A percentile compares a stretch with the other conserved stretches of the same genome.
These are phyloP conservation scores for Vigna trinervia DNA, from an alignment of 306 rosid species.

Conservation along the genomic window DNA sequence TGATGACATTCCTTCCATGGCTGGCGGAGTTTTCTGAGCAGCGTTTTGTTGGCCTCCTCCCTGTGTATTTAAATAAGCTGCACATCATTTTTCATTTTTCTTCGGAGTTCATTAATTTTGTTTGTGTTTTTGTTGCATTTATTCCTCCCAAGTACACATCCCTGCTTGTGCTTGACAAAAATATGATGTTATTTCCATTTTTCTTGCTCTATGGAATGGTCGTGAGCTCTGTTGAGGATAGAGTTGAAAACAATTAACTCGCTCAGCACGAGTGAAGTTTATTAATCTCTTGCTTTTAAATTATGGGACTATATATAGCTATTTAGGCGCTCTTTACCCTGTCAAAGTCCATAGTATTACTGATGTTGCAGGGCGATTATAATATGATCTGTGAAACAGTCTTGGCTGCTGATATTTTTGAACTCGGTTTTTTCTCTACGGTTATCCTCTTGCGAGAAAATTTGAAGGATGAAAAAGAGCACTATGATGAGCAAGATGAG, in stretches of 20 bases:
- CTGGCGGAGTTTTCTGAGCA: slow-evolving; percentile 60
- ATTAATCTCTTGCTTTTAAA: slow-evolving; percentile 45
- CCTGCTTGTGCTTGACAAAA: slow-evolving; percentile 1
- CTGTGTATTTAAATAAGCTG: slow-evolving; percentile 70
- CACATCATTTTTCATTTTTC: slow-evolving; percentile 51
- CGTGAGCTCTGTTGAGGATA: slow-evolving; percentile 44
- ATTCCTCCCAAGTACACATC: neutral
- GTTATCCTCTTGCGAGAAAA: neutral
- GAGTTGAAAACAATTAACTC: slow-evolving; percentile 36
- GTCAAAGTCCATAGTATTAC: slow-evolving; percentile 41
- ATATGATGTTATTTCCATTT: slow-evolving; percentile 9
- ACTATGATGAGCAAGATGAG: neutral
- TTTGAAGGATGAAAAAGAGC: neutral
- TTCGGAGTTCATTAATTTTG: neutral
- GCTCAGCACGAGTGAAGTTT: slow-evolving; percentile 49
- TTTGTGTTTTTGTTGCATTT: neutral
- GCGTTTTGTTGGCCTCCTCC: slow-evolving; percentile 40
- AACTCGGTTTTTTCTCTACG: slow-evolving; percentile 29
- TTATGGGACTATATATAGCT: slow-evolving; percentile 46
- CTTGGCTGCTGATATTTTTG: slow-evolving; percentile 40
- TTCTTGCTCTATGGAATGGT: slow-evolving; percentile 55
- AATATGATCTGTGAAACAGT: slow-evolving; percentile 48
- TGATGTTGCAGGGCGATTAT: slow-evolving; percentile 44
- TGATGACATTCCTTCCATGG: slow-evolving; percentile 61
- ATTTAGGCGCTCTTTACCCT: slow-evolving; percentile 38